Base-by-base conservation (phyloP, 2,329 filamentous ascomycete species). In the Balansia obtecta region DNA sequence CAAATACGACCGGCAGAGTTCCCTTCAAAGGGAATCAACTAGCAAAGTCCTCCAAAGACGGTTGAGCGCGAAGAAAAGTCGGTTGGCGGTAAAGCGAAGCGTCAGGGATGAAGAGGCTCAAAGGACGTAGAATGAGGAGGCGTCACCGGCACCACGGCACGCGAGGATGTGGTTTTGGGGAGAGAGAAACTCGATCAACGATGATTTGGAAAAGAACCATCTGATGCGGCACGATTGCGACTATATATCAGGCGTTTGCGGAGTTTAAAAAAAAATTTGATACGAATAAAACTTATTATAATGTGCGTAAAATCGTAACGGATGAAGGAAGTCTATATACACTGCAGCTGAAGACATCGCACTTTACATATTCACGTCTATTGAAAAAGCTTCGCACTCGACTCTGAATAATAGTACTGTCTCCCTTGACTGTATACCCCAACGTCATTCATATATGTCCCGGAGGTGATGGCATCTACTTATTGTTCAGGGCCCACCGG, bases 1-100 rank as follows among this genome's bases (percentile, higher is more conserved):
- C 70, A 66, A 12, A 75, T 82, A 54, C 77, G 81, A 59, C 70
- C 80, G n/a, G 85, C 86, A 22, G 84, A 74, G 53, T 95, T 95
- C 61, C 91, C 90, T 18, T 88, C 88, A 3, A 65, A 63, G 46
- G 65, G 62, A 8, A 56, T 65, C 41, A 61, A 55, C 51, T 63
- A 27, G 18, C 11, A 9, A 8, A 30, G 5, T 33, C 13, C n/a
- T 33, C n/a, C 15, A 40, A 16, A 2, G 27, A 18, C 9, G 10
- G 38, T 12, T 27, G 38, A 41, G 37, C 40, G 16, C 22, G 27
- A 12, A 37, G 16, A 16, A 6, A n/a, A 38, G 16, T 11, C 6
- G 8, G 15, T 20, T 38, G 18, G 7, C 33, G 13, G 3, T 15
- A 3, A 15, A 12, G 11, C 34, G 7, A 37, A 37, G 34, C 34